A percentile compares a stretch with the other conserved stretches of the same genome.
phyloP scores from a whole-genome alignment of 2,329 filamentous ascomycete genomes.

The Leptographium lundbergii region DNA sequence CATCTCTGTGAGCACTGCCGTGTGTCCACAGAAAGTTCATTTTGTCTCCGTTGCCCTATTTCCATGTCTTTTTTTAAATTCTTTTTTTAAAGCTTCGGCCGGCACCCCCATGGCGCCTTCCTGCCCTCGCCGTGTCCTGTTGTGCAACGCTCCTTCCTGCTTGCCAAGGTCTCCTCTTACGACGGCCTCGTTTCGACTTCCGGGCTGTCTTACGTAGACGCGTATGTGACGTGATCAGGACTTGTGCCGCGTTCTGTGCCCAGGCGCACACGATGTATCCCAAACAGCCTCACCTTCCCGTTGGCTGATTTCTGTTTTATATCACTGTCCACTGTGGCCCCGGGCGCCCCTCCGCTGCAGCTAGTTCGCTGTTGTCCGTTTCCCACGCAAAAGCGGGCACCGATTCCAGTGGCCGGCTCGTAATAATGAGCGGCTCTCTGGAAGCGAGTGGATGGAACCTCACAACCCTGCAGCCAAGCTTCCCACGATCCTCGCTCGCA shows the following conservation, averaged over 20 bases:
- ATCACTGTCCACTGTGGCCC: background rate
- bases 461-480: background rate
- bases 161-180: background rate
- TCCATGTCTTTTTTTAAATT: background rate
- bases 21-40: background rate
- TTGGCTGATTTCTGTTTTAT: background rate
- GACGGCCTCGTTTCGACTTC: background rate
- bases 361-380: background rate
- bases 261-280: background rate
- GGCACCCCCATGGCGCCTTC: background rate
- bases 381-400: background rate
- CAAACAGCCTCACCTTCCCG: background rate
- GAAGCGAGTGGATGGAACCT: background rate
- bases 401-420: background rate
- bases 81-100: too few relatives aligned
- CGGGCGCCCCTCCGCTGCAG: background rate
- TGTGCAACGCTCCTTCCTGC: background rate
- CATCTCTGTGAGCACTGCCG: background rate
- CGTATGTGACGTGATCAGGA: background rate
- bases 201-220: background rate
- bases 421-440: background rate
- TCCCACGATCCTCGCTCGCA: background rate
- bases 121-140: background rate
- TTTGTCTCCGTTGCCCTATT: background rate
- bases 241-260: background rate